Base-by-base conservation (phyloP, 1,284 basidiomycete species). In the Pascua sp. region DNA sequence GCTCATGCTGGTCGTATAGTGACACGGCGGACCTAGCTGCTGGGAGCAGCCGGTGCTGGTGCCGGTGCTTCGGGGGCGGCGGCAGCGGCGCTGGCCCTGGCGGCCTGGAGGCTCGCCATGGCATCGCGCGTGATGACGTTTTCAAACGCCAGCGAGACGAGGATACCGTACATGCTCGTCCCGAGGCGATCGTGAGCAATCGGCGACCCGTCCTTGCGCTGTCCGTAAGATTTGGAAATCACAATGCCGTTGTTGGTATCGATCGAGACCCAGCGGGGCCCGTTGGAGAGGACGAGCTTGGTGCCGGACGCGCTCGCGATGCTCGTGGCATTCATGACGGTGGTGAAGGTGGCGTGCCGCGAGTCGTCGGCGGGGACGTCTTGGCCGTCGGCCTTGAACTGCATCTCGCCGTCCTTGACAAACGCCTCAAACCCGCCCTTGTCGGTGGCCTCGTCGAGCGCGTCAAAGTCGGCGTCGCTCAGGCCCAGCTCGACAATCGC, bases 101-200 rank as follows among this genome's bases (percentile, higher is more conserved):
- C 91, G 36, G 89, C 90, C 69, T 88, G 91, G 68, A 95, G 91
- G 39, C 90, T 83, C 9, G 88, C 89, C 82, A 95, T 18, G 13
- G 44, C 51, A 39, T 53, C 51, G 40, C 40, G 45, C 15, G 46
- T 54, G 47, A 54, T 43, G 47, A 49, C 53, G 17, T n/a, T 13
- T 42, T 54, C 53, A 18, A 49, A 54, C 13, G 53, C 53, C 32
- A 44, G 40, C 7, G 24, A 12, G 32, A 54, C 53, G 13, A 54
- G 47, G 4, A 17, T 47, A 15, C 53, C 53, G 42, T 49, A 54
- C 53, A 54, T 54, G 32, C 40, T 42, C 4, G 47, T 49, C 8
- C 41, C 49, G n/a, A 42, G 45, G n/a, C 52, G 32, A 5, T 47
- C 53, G 2, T 15, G 13, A 7, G 42, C 47, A 24, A 54, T 13